phyloP scores from a whole-genome alignment of 2,329 filamentous ascomycete genomes.

The Diaporthe nobilis region DNA sequence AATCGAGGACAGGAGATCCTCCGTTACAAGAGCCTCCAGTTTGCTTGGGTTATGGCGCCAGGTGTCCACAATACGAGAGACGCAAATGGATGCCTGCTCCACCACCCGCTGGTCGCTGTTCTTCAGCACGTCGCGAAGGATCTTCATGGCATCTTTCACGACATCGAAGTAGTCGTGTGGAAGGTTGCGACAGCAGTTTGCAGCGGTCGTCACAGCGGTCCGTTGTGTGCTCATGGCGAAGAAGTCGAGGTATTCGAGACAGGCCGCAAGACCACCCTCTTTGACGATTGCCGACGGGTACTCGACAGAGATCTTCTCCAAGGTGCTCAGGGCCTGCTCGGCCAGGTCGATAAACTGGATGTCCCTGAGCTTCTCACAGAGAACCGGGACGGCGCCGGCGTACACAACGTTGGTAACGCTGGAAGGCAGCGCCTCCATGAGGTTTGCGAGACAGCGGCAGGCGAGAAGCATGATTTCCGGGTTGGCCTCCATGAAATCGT shows the following conservation, averaged over 20 bases:
- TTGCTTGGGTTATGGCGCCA: constrained; percentile 91
- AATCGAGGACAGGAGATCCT: constrained; percentile 87
- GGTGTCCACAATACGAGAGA: constrained; percentile 96
- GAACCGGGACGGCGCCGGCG: constrained; percentile 92
- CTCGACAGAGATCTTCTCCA: constrained; percentile 97
- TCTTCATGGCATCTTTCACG: constrained; percentile 96
- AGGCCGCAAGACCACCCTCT: constrained; percentile 95
- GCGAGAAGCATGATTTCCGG: constrained; percentile 97
- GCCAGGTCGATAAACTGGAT: constrained; percentile 98
- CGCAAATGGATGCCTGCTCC: constrained; percentile 95
- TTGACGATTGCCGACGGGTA: constrained; percentile 96
- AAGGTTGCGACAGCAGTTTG: constrained; percentile 98
- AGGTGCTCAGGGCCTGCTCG: constrained; percentile 94
- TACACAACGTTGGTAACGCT: constrained; percentile 97
- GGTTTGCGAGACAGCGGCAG: constrained; percentile 93
- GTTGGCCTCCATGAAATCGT: constrained; percentile 88
- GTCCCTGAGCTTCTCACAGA: constrained; percentile 95
- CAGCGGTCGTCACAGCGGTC: constrained; percentile 95
- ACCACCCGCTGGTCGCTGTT: constrained; percentile 98
- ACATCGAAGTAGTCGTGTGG: constrained; percentile 93
- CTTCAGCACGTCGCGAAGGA: constrained; percentile 87
- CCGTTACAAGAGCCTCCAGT: constrained; percentile 91
- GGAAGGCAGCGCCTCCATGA: constrained; percentile 96
- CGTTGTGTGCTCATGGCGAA: constrained; percentile 97
- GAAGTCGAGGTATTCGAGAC: constrained; percentile 95